phyloP scores from a whole-genome alignment of 129 eudicot species.

The Rutidosis leptorrhynchoides region DNA sequence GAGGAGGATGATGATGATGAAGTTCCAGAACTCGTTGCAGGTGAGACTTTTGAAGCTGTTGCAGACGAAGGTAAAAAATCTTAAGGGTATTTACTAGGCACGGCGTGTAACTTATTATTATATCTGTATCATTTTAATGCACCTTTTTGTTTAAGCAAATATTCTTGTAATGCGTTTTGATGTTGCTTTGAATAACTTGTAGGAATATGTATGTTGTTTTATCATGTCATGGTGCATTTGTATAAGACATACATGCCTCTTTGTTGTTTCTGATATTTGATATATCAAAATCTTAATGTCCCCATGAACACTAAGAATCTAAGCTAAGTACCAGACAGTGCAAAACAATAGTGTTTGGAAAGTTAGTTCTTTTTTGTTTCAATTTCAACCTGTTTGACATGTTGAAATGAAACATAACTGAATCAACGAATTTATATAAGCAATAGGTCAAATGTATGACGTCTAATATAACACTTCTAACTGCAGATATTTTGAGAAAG shows the following conservation, averaged over 20 bases:
- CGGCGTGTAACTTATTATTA: not conserved
- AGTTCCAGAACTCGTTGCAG: slow-evolving; percentile 65
- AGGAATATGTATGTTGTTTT: slow-evolving; percentile 22
- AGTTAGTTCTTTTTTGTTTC: too few relatives aligned
- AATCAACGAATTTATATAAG: too few relatives aligned
- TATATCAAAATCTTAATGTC: too few relatives aligned
- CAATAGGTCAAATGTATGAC: too few relatives aligned
- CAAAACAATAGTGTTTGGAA: too few relatives aligned
- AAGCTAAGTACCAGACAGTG: too few relatives aligned
- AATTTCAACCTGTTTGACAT: too few relatives aligned
- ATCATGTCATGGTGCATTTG: not conserved
- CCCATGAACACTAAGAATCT: too few relatives aligned
- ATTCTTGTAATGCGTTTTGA: slow-evolving; percentile 19
- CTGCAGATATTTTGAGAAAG: too few relatives aligned
- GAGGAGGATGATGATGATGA: slow-evolving; percentile 74
- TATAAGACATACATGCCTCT: not conserved
- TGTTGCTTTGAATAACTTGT: slow-evolving; percentile 26
- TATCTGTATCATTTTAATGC: not conserved
- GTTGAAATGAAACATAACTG: too few relatives aligned
- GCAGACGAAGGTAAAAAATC: slow-evolving; percentile 50
- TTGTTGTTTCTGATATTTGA: too few relatives aligned
- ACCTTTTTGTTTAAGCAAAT: not conserved
- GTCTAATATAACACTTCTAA: too few relatives aligned
- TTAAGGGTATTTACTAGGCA: slow-evolving; percentile 12
- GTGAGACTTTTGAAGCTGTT: slow-evolving; percentile 72